Conservation (phyloP, 1,284 basidiomycete species). For the Moniliella sp. region DNA sequence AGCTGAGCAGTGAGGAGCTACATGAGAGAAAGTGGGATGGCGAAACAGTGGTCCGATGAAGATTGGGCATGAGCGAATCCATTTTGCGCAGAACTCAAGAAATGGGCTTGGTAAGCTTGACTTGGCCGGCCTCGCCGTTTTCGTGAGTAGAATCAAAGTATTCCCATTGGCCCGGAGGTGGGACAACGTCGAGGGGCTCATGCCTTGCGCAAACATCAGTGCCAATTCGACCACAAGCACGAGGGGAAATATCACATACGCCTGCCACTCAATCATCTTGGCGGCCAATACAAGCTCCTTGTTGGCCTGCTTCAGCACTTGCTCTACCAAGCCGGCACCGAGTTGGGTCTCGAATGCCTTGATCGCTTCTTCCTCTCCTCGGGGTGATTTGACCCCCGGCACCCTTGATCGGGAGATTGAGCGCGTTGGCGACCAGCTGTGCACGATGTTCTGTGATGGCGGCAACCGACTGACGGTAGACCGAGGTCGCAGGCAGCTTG, state of each 20-base stretch:
- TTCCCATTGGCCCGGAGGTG: slow-evolving; percentile 64
- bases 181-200: slow-evolving; percentile 62
- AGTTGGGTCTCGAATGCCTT: slow-evolving; percentile 46
- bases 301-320: slow-evolving; percentile 58
- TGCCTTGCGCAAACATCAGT: slow-evolving; percentile 37
- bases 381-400: too few species aligned
- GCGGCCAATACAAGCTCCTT: slow-evolving; percentile 57
- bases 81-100: too few species aligned
- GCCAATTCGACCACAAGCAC: too few species aligned
- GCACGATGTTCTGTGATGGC: slow-evolving; percentile 66
- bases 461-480: slow-evolving; percentile 75
- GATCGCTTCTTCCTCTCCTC: slow-evolving; percentile 48
- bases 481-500: slow-evolving; percentile 52
- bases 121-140: slow-evolving; percentile 24
- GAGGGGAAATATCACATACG: slow-evolving; percentile 45
- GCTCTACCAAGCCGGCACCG: slow-evolving; percentile 43
- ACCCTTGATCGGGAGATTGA: slow-evolving; percentile 39
- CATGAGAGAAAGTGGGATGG: too few species aligned
- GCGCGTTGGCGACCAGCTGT: slow-evolving; percentile 43
- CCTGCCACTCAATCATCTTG: slow-evolving; percentile 84
- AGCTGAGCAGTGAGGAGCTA: too few species aligned
- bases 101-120: too few species aligned
- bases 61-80: too few species aligned
- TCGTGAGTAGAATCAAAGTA: slow-evolving; percentile 40
- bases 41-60: too few species aligned